Evolutionary conservation across 371 early-diverging fungal species (phyloP).

Genomic region (Rhizomucor pusillus): DNA sequence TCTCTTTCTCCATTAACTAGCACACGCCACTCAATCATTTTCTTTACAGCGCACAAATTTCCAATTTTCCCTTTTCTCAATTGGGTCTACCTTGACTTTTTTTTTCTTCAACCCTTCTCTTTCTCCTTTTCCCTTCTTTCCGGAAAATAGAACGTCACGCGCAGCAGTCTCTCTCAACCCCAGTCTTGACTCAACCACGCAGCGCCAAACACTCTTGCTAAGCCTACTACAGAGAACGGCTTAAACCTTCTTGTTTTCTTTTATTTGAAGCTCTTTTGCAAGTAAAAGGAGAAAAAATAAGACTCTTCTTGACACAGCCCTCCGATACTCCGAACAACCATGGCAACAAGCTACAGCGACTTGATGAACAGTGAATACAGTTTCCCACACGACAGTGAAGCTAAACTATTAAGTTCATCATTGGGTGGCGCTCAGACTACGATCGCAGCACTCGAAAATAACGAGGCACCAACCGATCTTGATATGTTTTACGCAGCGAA

Average conservation of each 20-base stretch:
- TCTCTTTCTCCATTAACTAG: too few relatives aligned
- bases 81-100: background rate
- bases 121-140: background rate
- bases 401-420: background rate
- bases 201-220: background rate
- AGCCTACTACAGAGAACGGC: background rate
- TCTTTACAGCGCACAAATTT: too few relatives aligned
- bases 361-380: slow-evolving; percentile 13
- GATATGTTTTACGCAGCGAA: background rate
- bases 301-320: slow-evolving; percentile 1
- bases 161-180: background rate
- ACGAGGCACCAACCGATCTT: background rate
- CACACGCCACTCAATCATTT: too few relatives aligned
- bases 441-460: slow-evolving; percentile 1
- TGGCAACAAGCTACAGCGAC: slow-evolving; percentile 13
- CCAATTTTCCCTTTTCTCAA: too few relatives aligned
- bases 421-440: background rate
- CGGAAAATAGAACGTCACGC: background rate
- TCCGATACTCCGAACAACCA: slow-evolving; percentile 12
- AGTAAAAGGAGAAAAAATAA: background rate
- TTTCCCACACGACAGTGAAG: background rate
- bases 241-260: background rate
- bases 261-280: background rate
- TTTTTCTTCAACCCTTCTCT: slow-evolving; percentile 2
- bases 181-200: background rate